Conservation (phyloP, 805 yeast species). For the Pichia manshurica region DNA sequence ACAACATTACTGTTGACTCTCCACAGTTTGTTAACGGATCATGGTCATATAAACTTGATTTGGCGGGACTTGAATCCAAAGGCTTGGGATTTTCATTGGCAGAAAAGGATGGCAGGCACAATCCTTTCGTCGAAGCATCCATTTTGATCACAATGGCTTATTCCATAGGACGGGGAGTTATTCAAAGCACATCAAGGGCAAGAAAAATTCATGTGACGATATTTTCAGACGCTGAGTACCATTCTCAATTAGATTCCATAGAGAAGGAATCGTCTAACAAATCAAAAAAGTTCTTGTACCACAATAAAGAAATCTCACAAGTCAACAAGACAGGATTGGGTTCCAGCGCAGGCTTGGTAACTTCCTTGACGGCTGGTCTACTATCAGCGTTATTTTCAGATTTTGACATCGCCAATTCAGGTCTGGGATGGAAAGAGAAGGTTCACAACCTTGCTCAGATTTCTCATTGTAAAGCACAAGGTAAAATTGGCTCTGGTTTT, state of each 20-base stretch:
- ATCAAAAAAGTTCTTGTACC: constrained; percentile 49
- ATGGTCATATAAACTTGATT: constrained; percentile 52
- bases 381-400: constrained; percentile 38
- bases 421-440: constrained; percentile 23
- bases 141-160: constrained; percentile 52
- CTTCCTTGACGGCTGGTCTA: constrained; percentile 70
- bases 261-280: constrained; percentile 33
- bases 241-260: constrained; percentile 56
- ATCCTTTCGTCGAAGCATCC: constrained; percentile 73
- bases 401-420: constrained; percentile 27
- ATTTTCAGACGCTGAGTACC: constrained; percentile 84
- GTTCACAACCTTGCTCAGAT: constrained; percentile 84
- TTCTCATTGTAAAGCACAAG: constrained; percentile 91
- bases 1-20: constrained; percentile 47
- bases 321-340: constrained; percentile 95
- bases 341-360: constrained; percentile 88
- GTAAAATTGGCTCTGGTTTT: constrained; percentile 94
- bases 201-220: constrained; percentile 46
- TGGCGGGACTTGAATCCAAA: constrained; percentile 13
- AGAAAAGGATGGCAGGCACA: constrained; percentile 29
- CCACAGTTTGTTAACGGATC: constrained; percentile 70
- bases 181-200: constrained; percentile 16
- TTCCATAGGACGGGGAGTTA: constrained; percentile 28
- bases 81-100: constrained; percentile 1
- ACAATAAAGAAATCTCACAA: constrained; percentile 50